Percentiles rank a stretch among this genome's conserved stretches.
These are phyloP conservation scores for Hydnomerulius pinastri DNA, from an alignment of 768 basidiomycete species.

Conservation along the genomic window DNA sequence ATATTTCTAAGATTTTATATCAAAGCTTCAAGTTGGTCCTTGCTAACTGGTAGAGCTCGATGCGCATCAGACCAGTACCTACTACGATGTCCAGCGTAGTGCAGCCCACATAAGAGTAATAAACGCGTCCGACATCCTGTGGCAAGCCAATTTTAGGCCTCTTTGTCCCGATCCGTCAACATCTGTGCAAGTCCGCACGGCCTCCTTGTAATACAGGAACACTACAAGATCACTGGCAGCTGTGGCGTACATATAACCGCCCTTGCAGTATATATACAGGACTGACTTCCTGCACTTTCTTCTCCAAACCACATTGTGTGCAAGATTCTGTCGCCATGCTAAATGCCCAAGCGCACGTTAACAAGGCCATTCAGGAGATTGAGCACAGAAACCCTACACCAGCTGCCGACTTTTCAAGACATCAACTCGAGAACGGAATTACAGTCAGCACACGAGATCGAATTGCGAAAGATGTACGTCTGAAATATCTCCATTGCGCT, in stretches of 20 bases:
- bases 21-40: no score
- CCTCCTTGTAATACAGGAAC: not conserved
- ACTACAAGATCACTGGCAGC: not conserved
- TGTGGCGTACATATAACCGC: no score
- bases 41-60: no score
- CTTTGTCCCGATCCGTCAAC: not conserved
- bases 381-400: conserved; percentile 28
- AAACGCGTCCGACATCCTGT: no score
- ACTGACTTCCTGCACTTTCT: not conserved
- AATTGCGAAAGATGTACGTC: conserved; percentile 26
- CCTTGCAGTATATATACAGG: not conserved
- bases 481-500: not conserved
- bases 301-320: not conserved
- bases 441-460: conserved; percentile 28
- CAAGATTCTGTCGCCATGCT: conserved; percentile 16
- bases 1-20: no score
- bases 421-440: conserved; percentile 26
- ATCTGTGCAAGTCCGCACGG: no score
- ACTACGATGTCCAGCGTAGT: no score
- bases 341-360: conserved; percentile 19
- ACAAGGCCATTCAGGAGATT: conserved; percentile 33
- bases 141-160: not conserved
- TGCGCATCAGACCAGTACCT: no score
- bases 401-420: conserved; percentile 19
- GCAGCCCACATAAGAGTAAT: no score